Base-by-base conservation (phyloP, 2,329 filamentous ascomycete species). In the Xylaria sp. region DNA sequence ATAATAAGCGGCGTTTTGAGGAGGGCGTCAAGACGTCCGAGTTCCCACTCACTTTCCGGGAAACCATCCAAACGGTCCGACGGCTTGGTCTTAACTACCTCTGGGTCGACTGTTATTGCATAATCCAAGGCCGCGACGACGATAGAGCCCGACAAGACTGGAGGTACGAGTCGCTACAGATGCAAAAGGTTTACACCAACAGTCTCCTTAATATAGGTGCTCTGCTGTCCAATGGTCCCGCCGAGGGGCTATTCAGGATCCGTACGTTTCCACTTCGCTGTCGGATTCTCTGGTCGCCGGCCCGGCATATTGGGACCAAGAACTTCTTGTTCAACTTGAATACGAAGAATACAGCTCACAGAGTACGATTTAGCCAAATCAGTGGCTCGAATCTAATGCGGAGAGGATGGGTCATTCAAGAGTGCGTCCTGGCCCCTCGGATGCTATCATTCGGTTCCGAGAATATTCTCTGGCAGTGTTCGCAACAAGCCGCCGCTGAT, bases 101-200 rank as follows among this genome's bases (percentile, higher is more conserved):
- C n/a, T 67, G 60, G 59, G 54, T 67, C n/a, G 59, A 67, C 34
- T 63, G 54, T 12, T 56, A 63, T 12, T 64, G 65, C 14, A 64
- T 67, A 21, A 24, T 64, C 24, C 65, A 67, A 55, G 54, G 48
- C 24, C 24, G 24, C 2, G 5, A 12, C 3, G 11, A 42, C 12
- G 12, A 11, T 6, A 8, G 56, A 2, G 57, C 57, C 3, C 0
- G 1, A 8, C 19, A 1, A 5, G 64, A 66, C 42, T 66, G 57
- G 64, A 19, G 51, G 48, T 3, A 24, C 3, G 51, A 66, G 57
- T 61, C 64, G 14, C 19, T 4, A 1, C 9, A 1, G 3, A 66
- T 66, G 57, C 42, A 50, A 42, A 34, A 54, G 19, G 45, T 66
- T 14, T 66, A 66, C 14, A 19, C 57, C 12, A 61, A 66, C n/a